Evolutionary conservation across 306 rosid species (phyloP), one percentile per base, ranked within the genome.

Genomic region (Purshia tridentata): DNA sequence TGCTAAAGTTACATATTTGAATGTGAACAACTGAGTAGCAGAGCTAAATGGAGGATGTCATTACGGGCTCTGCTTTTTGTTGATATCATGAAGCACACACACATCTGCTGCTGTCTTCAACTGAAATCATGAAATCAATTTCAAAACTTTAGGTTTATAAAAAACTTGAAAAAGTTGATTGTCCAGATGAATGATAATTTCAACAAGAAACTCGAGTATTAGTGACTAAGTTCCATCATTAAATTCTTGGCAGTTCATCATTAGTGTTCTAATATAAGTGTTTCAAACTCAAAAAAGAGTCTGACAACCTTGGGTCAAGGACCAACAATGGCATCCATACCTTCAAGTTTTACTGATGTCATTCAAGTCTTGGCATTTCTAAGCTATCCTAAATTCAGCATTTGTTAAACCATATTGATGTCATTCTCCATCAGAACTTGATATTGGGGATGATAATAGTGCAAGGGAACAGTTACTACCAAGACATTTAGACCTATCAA

Each of bases 81-180:
- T 77, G 35, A 86, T 89, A 75, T 89, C 94, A 81, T 86, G 76
- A 77, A 89, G 88, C 65, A 70, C 89, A 23, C 94, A 86, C 37
- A 72, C 60, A 39, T 89, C 94, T 57, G 91, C 85, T 37, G 94
- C 94, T 10, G 94, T 84, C 83, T 89, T 89, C 88, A 89, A 77
- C 94, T 86, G 94, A 74, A 82, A 83, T 29, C 75, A 68, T 52
- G 73, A 57, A 45, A 70, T 39, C 18, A 6, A 69, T 16, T 35
- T 51, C 13, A 39, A 39, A 60, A 61, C 18, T 29, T 29, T 29
- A 29, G 35, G 35, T 29, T 29, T 2, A 29, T 29, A 29, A 29
- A 29, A 1, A 29, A 15, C 13, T 59, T 6, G 44, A 59, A 59
- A 59, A 13, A 5, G 0, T 9, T 53, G 65, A 70, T 18, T 6